Percentiles rank a stretch among this genome's conserved stretches.
Conservation (phyloP, 2,329 filamentous ascomycete genomes). For the Aspergillus hortae region DNA sequence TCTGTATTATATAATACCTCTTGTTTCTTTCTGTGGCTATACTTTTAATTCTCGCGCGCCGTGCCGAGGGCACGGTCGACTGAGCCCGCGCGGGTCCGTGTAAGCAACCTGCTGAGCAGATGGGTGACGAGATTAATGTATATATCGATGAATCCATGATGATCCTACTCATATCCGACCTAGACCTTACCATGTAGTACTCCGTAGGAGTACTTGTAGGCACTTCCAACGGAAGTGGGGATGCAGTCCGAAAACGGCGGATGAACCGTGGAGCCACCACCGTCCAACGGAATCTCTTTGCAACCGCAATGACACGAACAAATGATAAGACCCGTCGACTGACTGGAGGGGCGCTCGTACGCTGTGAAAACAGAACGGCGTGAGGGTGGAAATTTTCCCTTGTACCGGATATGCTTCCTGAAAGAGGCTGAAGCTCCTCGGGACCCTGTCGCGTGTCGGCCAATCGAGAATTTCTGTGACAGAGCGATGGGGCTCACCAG, state of each 20-base stretch:
- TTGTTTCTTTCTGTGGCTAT: neutral
- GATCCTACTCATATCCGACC: neutral
- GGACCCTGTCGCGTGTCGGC: too few species aligned
- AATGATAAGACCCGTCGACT: too few species aligned
- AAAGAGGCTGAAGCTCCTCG: neutral
- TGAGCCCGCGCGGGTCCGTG: constrained; percentile 9
- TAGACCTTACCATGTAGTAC: too few species aligned
- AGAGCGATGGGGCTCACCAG: too few species aligned
- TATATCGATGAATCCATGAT: neutral
- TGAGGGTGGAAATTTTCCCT: neutral
- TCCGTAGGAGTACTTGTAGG: too few species aligned
- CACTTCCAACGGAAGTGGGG: too few species aligned
- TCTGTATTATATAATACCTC: constrained; percentile 1
- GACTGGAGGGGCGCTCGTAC: too few species aligned
- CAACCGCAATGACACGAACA: too few species aligned
- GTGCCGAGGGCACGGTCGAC: neutral
- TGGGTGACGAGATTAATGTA: constrained; percentile 4
- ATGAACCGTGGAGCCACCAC: too few species aligned
- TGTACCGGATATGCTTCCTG: neutral
- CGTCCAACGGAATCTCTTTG: too few species aligned
- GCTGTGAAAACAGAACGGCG: neutral
- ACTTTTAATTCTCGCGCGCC: neutral
- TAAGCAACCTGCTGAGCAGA: constrained; percentile 8
- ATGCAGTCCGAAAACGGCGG: too few species aligned
- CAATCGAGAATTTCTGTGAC: too few species aligned